Evolutionary conservation across 2,329 filamentous ascomycete genomes (phyloP), one percentile per base, ranked within the genome.

Genomic region (Sporothrix mexicana): DNA sequence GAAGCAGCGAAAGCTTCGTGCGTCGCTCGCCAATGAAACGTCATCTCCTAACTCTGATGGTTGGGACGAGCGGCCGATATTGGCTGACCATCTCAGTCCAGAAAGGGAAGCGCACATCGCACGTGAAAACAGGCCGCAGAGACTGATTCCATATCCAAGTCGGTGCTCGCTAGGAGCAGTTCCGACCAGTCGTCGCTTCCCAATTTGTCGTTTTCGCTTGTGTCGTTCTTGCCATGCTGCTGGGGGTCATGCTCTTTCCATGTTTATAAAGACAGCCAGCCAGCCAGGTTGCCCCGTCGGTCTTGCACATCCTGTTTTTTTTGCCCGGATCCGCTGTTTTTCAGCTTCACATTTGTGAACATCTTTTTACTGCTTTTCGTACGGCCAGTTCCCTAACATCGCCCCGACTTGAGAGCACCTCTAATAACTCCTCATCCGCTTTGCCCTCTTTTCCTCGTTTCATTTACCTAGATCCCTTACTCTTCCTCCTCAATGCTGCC

Each of bases 381-480:
- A 43, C 8, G 3, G 30, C 5, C 30, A 25, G 57, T 62, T 62
- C 57, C 49, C 57, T 62, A 62, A 20, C 12, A 17, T 30, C 9
- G 15, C 57, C 25, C 57, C 30, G 12, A 59, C 55, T 59, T 59
- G 55, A 25, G 55, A 59, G 55, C 30, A 36, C 47, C 47, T 49
- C 47, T 49, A 17, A 6, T 36, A 13, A 49, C 47, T 49, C 30
- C 30, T 36, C 30, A 36, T 36, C 30, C 4, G 30, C 30, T 36
- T 36, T 36, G 30, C 30, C 30, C 30, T 36, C 30, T 36, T 36
- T 36, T 36, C 30, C 30, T 25, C 51, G 9, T 12, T 7, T 23
- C 51, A 55, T 23, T 36, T 36, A 36, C 51, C 20, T 25, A 20
- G 20, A 12, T 25, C 51, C 51, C 17, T 53, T 25, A 25, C 51